Conservation (phyloP, 805 yeast species). For the Martiniozyma abietophila region DNA sequence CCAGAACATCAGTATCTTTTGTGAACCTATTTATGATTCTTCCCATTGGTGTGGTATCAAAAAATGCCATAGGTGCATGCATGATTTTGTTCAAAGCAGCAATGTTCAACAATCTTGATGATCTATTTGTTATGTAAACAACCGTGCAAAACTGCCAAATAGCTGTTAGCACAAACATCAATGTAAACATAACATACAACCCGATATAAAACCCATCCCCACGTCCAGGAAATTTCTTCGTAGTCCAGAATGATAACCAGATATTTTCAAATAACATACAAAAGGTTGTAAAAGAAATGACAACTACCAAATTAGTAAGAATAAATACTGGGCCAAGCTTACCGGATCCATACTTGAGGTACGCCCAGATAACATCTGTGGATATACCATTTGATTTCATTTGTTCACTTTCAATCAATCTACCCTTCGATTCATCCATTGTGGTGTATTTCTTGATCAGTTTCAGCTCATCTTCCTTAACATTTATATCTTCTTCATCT, state of each 20-base stretch:
- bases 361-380: conserved; percentile 37
- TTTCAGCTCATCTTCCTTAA: conserved; percentile 14
- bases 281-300: conserved; percentile 34
- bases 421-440: conserved; percentile 25
- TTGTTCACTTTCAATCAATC: conserved; percentile 24
- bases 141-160: conserved; percentile 35
- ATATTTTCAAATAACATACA: conserved; percentile 51
- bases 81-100: conserved; percentile 51
- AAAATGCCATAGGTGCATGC: conserved; percentile 72
- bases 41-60: conserved; percentile 80
- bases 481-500: conserved; percentile 24
- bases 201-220: conserved; percentile 59
- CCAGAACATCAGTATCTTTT: too few relatives aligned
- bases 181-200: conserved; percentile 51
- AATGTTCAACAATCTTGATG: conserved; percentile 50
- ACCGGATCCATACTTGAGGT: conserved; percentile 50
- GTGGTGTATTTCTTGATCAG: conserved; percentile 17
- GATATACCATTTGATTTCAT: conserved; percentile 31
- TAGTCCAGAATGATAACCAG: conserved; percentile 81
- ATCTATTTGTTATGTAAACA: conserved; percentile 41
- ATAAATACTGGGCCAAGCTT: conserved; percentile 27
- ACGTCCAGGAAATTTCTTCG: conserved; percentile 34
- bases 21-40: conserved; percentile 76
- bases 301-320: conserved; percentile 13
- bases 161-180: conserved; percentile 37